Percentiles rank a stretch among this genome's conserved stretches.
Evolutionary conservation across 805 yeast genomes (phyloP).

Genomic region (Ogataea methanolica): DNA sequence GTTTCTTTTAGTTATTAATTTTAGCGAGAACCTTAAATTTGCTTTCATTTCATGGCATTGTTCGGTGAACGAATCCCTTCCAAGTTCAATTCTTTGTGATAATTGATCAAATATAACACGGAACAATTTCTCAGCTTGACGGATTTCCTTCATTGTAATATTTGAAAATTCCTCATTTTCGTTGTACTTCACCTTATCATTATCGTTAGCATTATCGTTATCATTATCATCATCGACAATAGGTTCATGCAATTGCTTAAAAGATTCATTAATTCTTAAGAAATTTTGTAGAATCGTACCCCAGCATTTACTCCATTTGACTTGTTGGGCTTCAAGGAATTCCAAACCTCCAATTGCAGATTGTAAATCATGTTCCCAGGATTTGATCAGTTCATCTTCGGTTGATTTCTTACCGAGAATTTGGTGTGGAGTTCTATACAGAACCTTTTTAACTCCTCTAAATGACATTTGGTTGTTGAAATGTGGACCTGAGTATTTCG

Average conservation of each 20-base stretch:
- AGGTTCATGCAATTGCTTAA: conserved; percentile 33
- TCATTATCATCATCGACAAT: conserved; percentile 21
- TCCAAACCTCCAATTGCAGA: conserved; percentile 40
- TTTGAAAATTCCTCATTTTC: conserved; percentile 26
- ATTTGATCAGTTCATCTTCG: conserved; percentile 37
- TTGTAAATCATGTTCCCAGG: conserved; percentile 41
- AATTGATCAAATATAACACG: conserved; percentile 21
- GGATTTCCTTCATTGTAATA: conserved; percentile 27
- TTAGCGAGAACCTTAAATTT: conserved; percentile 33
- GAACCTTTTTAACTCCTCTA: conserved; percentile 33
- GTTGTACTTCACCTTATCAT: conserved; percentile 13
- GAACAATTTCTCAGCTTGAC: conserved; percentile 25
- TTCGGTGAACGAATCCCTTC: conserved; percentile 27
- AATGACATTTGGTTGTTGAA: conserved; percentile 24
- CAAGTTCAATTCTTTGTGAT: conserved; percentile 15
- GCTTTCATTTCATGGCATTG: conserved; percentile 37
- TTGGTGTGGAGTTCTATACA: conserved; percentile 33
- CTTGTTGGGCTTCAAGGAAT: conserved; percentile 31
- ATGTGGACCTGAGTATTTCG: too few relatives aligned
- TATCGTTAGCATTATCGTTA: conserved; percentile 10
- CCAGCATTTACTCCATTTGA: conserved; percentile 26
- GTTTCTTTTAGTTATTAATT: conserved; percentile 40
- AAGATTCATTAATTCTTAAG: conserved; percentile 27
- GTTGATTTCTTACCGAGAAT: conserved; percentile 28
- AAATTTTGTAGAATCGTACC: conserved; percentile 30